Evolutionary conservation across 352 stramenopile genomes (phyloP).

Genomic region (Phytophthora nicotianae): DNA sequence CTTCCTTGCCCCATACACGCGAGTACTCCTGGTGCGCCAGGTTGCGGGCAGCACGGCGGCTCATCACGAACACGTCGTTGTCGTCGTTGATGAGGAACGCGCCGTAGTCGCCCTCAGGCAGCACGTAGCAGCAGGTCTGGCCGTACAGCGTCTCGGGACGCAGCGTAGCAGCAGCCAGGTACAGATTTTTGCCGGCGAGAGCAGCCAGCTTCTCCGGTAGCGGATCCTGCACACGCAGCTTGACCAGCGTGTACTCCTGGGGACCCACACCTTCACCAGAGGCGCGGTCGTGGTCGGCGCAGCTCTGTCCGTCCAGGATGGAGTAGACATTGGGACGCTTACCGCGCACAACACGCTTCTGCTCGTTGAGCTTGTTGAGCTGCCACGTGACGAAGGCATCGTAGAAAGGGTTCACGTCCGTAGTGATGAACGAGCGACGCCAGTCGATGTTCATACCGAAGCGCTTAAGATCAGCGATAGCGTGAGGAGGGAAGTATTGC

Average conservation of each 20-base stretch:
- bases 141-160: constrained; percentile 99
- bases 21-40: constrained; percentile 96
- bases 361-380: constrained; percentile 96
- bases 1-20: constrained; percentile 87
- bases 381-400: constrained; percentile 99
- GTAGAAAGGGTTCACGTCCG: constrained; percentile 99
- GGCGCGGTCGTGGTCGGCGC: constrained; percentile 98
- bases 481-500: constrained; percentile 98
- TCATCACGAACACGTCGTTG: constrained; percentile 96
- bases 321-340: constrained; percentile 99
- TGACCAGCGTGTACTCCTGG: constrained; percentile 99
- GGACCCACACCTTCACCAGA: constrained; percentile 98
- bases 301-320: constrained; percentile 98
- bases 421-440: constrained; percentile 99
- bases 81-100: constrained; percentile 96
- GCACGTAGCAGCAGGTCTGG: constrained; percentile 99
- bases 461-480: constrained; percentile 95
- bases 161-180: constrained; percentile 97
- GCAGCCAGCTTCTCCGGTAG: constrained; percentile 78
- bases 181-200: constrained; percentile 93
- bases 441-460: constrained; percentile 98
- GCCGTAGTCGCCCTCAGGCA: constrained; percentile 98
- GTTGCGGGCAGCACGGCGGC: constrained; percentile 91
- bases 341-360: constrained; percentile 89
- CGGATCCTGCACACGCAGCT: constrained; percentile 92